These are phyloP conservation scores for Floccularia luteovirens DNA, from an alignment of 768 basidiomycete species.

Conservation along the genomic window DNA sequence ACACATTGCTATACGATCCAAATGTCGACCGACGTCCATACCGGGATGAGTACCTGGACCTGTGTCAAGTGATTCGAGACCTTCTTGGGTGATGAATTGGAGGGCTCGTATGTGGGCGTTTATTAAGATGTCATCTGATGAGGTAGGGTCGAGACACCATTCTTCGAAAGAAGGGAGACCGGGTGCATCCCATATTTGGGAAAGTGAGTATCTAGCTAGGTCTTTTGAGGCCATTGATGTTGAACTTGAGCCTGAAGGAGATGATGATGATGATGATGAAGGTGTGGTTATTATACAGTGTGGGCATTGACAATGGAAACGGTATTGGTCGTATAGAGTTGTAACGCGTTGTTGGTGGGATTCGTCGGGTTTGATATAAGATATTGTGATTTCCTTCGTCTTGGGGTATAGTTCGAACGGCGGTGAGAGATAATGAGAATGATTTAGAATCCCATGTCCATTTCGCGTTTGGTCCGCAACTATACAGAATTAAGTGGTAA, in stretches of 20 bases:
- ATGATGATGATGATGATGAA: constrained; percentile 11
- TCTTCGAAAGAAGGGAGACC: constrained; percentile 19
- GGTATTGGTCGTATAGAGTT: constrained; percentile 15
- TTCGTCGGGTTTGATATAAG: constrained; percentile 19
- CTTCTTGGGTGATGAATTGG: constrained; percentile 21
- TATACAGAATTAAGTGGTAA: constrained; percentile 7
- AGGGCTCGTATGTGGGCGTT: constrained; percentile 22
- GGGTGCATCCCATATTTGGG: constrained; percentile 13
- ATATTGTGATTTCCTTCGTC: constrained; percentile 30
- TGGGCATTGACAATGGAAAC: constrained; percentile 24
- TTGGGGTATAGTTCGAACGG: constrained; percentile 22
- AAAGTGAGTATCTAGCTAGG: constrained; percentile 7
- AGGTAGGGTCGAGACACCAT: constrained; percentile 22
- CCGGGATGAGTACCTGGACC: not conserved
- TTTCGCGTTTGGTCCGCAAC: constrained; percentile 31
- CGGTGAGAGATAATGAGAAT: constrained; percentile 22
- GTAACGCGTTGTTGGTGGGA: constrained; percentile 14
- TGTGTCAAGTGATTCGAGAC: constrained; percentile 19
- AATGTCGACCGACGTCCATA: constrained; percentile 15
- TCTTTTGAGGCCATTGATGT: too few relatives aligned
- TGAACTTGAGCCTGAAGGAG: too few relatives aligned
- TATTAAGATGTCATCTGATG: constrained; percentile 20
- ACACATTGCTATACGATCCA: constrained; percentile 31
- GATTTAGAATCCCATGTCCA: constrained; percentile 26
- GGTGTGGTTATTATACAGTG: constrained; percentile 13